These are phyloP conservation scores for Pseudogymnoascus sp. DNA, from an alignment of 2,329 filamentous ascomycete species.

Conservation along the genomic window DNA sequence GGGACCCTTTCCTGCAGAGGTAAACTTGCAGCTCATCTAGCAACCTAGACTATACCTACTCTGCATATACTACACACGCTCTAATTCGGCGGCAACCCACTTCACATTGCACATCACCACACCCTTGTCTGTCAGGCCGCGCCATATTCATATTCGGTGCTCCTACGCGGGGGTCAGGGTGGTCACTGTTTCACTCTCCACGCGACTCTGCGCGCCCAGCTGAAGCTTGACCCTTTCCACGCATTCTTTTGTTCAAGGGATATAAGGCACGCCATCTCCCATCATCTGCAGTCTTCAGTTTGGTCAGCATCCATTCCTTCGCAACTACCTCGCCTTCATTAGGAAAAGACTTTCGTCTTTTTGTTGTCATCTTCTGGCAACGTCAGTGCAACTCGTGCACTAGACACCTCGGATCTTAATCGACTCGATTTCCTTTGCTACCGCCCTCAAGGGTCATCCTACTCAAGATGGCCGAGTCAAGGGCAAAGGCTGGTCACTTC, in stretches of 20 bases:
- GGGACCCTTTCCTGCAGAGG: not conserved
- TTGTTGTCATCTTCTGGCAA: not conserved
- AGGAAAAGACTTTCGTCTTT: not conserved
- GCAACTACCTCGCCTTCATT: not conserved
- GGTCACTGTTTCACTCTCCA: constrained; percentile 11
- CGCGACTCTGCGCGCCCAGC: not conserved
- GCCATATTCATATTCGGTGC: constrained; percentile 4
- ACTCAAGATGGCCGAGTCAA: constrained; percentile 21
- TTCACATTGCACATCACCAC: not conserved
- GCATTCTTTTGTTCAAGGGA: not conserved
- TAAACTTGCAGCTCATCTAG: not conserved
- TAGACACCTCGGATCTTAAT: not conserved
- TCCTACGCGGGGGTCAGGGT: constrained; percentile 1
- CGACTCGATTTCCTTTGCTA: not conserved
- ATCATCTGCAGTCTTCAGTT: not conserved
- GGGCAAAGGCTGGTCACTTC: constrained; percentile 58
- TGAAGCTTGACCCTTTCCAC: constrained; percentile 1
- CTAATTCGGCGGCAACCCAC: not conserved
- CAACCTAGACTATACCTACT: not conserved
- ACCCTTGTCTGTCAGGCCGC: constrained; percentile 6
- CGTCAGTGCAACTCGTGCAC: constrained; percentile 5
- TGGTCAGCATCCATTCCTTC: not conserved
- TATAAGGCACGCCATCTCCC: constrained; percentile 11
- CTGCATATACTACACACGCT: not conserved
- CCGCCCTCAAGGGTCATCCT: not conserved